These are phyloP conservation scores for Mortierella hygrophila DNA, from an alignment of 192 early-diverging fungal genomes.

Conservation along the genomic window DNA sequence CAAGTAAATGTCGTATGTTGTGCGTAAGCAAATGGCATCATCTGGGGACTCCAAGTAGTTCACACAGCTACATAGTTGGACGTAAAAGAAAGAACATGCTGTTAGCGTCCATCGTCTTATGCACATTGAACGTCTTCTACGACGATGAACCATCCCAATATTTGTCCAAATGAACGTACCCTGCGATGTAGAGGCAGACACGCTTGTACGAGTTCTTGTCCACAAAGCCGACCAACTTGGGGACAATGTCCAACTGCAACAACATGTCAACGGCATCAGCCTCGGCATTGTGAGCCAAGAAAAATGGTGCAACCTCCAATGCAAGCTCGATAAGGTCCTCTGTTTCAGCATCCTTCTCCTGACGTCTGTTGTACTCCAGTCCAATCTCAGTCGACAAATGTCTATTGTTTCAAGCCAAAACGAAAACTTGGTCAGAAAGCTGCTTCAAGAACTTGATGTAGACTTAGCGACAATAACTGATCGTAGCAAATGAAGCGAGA, in stretches of 20 bases:
- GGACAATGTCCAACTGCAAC: slow-evolving; percentile 88
- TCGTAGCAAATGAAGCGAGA: too few relatives aligned
- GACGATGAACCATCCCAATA: neutral
- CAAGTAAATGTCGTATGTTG: slow-evolving; percentile 93
- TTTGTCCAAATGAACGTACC: slow-evolving; percentile 60
- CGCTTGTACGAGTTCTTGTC: slow-evolving; percentile 94
- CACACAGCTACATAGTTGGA: slow-evolving; percentile 75
- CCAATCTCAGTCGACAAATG: slow-evolving; percentile 94
- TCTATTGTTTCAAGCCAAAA: slow-evolving; percentile 46
- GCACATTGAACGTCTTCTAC: neutral
- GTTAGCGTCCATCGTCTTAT: neutral
- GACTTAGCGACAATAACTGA: neutral
- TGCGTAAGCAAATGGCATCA: slow-evolving; percentile 85
- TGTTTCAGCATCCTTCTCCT: slow-evolving; percentile 71
- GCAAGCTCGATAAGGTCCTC: slow-evolving; percentile 82
- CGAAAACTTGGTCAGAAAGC: neutral
- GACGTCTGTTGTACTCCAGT: slow-evolving; percentile 78
- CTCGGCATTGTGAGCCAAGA: slow-evolving; percentile 97
- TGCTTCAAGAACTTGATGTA: neutral
- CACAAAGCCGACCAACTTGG: slow-evolving; percentile 84
- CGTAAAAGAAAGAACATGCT: neutral
- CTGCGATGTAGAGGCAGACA: slow-evolving; percentile 95
- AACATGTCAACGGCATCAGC: slow-evolving; percentile 98
- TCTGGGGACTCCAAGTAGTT: slow-evolving; percentile 93
- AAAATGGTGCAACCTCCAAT: slow-evolving; percentile 92